phyloP scores from a whole-genome alignment of 2,329 filamentous ascomycete species.

The Penicillium sp. region DNA sequence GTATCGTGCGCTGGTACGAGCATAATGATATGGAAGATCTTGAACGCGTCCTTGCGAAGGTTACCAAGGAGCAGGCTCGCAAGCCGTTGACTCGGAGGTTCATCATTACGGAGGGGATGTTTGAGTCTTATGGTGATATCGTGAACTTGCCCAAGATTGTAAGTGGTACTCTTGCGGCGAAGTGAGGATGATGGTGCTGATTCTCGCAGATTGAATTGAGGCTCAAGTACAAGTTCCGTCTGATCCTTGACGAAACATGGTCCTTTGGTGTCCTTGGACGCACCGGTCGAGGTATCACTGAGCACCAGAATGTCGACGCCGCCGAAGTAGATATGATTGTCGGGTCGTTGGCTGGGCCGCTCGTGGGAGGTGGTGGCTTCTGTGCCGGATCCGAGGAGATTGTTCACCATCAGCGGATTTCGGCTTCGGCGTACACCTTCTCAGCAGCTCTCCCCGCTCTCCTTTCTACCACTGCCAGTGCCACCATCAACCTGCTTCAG shows the following conservation, averaged over 20 bases:
- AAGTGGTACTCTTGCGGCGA: conserved; percentile 26
- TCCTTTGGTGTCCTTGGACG: conserved; percentile 91
- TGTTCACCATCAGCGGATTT: conserved; percentile 92
- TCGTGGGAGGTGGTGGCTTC: conserved; percentile 92
- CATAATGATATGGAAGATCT: conserved; percentile 95
- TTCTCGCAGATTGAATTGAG: conserved; percentile 71
- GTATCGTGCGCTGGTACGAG: conserved; percentile 87
- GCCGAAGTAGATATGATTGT: conserved; percentile 95
- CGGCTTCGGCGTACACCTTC: conserved; percentile 86
- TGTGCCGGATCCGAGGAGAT: conserved; percentile 88
- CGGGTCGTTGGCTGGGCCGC: conserved; percentile 79
- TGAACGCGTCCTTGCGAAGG: conserved; percentile 74
- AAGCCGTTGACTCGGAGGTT: conserved; percentile 89
- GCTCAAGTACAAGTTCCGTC: conserved; percentile 92
- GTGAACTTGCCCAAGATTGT: conserved; percentile 80
- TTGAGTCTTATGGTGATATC: conserved; percentile 82
- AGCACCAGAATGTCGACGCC: conserved; percentile 93
- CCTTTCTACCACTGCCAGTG: conserved; percentile 89
- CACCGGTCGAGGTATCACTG: conserved; percentile 85
- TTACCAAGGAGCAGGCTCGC: conserved; percentile 79
- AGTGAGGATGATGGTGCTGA: conserved; percentile 2
- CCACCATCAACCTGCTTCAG: conserved; percentile 80
- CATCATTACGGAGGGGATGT: conserved; percentile 91
- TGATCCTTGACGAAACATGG: conserved; percentile 96
- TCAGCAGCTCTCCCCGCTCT: conserved; percentile 91